Base-by-base conservation (phyloP, 1,284 basidiomycete genomes). In the Exobasidium cylindrosporum region DNA sequence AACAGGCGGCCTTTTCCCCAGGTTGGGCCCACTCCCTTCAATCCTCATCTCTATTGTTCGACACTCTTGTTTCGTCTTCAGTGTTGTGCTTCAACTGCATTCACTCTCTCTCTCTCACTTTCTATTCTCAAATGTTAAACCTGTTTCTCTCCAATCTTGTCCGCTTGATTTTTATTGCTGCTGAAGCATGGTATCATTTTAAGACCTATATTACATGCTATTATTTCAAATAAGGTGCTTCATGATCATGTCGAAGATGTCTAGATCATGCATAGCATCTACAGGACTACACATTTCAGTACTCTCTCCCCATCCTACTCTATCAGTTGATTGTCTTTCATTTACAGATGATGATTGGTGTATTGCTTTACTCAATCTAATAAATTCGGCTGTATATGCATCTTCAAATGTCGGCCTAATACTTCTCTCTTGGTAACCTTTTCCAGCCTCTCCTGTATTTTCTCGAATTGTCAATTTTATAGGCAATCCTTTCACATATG, bases 401-500 rank as follows among this genome's bases (percentile, higher is more conserved):
- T 83, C 82, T 45, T 74, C 76, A 67, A 78, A 82, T 1, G 81
- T 82, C 1, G 81, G 77, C 14, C 81, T 76, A 30, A 81, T 72
- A 28, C 67, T 55, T 2, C 57, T 13, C 35, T 72, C 68, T 23
- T 58, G 44, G 21, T 26, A 50, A 10, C 47, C 47, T 23, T 21
- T 50, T 21, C 47, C 47, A 23, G 7, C 10, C 29, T 26, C 21
- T 24, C 47, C 47, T 10, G 47, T 14, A 54, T 73, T 71, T 57
- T 76, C 70, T 46, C 75, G 78, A 49, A 82, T 70, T 0, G 69
- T 74, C 23, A 81, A 63, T 14, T 70, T 80, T 68, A 82, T 81
- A 0, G 82, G 81, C 1, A 82, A 71, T 0, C 80, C 82, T 56
- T 82, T 82, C 63, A 83, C 78, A 69, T 80, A 83, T 17, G 82